phyloP scores from a whole-genome alignment of 2,329 filamentous ascomycete genomes.

The Thelonectria rubi region DNA sequence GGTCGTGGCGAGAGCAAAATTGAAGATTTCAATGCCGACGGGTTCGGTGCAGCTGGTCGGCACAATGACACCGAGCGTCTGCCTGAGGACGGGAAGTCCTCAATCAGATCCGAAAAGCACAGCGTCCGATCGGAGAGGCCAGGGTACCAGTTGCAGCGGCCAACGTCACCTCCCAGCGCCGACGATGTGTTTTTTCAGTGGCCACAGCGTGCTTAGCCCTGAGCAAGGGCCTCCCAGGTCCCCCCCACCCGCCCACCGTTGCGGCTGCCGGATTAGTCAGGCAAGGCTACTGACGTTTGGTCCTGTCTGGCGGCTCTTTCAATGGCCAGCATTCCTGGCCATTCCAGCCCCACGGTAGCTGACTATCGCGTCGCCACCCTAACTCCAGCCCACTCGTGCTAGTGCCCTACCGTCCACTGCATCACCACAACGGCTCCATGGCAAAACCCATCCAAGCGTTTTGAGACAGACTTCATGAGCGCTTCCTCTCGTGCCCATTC shows the following conservation, averaged over 20 bases:
- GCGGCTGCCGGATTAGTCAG: slow-evolving; percentile 23
- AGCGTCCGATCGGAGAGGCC: slow-evolving; percentile 22
- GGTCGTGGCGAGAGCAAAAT: slow-evolving; percentile 20
- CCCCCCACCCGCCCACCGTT: slow-evolving; percentile 14
- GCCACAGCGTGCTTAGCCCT: slow-evolving; percentile 9
- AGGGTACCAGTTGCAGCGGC: slow-evolving; percentile 18
- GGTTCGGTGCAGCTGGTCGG: slow-evolving; percentile 26
- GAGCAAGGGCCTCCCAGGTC: background rate
- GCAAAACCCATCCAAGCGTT: slow-evolving; percentile 42
- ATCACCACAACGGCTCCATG: slow-evolving; percentile 36
- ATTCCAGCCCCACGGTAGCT: background rate
- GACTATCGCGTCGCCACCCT: slow-evolving; percentile 8
- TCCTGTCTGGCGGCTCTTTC: slow-evolving; percentile 5
- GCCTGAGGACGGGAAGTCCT: slow-evolving; percentile 25
- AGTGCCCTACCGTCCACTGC: slow-evolving; percentile 16
- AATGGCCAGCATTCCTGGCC: slow-evolving; percentile 22
- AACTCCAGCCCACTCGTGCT: background rate
- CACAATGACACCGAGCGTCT: slow-evolving; percentile 35
- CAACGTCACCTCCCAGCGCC: slow-evolving; percentile 19
- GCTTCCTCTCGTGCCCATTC: slow-evolving; percentile 38
- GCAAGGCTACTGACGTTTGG: slow-evolving; percentile 10
- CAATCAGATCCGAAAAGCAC: slow-evolving; percentile 15
- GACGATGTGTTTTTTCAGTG: slow-evolving; percentile 15
- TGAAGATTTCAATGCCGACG: slow-evolving; percentile 35
- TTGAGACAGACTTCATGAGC: slow-evolving; percentile 42